A percentile compares a stretch with the other conserved stretches of the same genome.
These are phyloP conservation scores for Neurospora sp. DNA, from an alignment of 495 filamentous ascomycete genomes.

Conservation along the genomic window DNA sequence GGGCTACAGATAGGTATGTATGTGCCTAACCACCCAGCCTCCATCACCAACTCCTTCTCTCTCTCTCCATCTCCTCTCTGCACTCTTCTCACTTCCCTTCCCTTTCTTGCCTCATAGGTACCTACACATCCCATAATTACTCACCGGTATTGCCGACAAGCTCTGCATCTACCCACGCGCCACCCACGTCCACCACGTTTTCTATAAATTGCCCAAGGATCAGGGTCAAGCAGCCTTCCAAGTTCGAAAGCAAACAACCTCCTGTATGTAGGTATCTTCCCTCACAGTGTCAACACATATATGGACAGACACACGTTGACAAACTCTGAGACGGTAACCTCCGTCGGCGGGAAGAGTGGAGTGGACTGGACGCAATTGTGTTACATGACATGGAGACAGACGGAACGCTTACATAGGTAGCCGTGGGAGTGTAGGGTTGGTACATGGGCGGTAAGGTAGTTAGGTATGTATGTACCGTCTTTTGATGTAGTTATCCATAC, in stretches of 20 bases:
- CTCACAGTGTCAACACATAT: background rate
- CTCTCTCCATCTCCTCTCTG: background rate
- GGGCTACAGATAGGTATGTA: background rate
- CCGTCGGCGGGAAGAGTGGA: background rate
- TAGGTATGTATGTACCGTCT: background rate
- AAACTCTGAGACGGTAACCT: background rate
- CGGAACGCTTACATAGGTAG: background rate
- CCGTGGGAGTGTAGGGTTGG: background rate
- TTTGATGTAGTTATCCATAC: background rate
- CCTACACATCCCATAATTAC: background rate
- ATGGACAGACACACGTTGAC: background rate
- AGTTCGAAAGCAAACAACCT: background rate
- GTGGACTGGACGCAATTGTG: background rate
- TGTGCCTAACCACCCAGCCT: background rate
- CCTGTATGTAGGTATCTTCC: background rate
- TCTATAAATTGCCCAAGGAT: background rate
- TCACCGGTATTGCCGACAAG: background rate
- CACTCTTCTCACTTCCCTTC: background rate
- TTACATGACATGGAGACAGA: background rate
- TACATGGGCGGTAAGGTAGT: background rate
- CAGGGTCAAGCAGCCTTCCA: background rate
- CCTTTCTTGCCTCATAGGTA: no score
- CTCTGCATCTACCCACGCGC: background rate
- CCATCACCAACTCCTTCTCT: background rate
- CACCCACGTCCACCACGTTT: background rate